These are phyloP conservation scores for Boechera retrofracta DNA, from an alignment of 345 rosid genomes.

Conservation along the genomic window DNA sequence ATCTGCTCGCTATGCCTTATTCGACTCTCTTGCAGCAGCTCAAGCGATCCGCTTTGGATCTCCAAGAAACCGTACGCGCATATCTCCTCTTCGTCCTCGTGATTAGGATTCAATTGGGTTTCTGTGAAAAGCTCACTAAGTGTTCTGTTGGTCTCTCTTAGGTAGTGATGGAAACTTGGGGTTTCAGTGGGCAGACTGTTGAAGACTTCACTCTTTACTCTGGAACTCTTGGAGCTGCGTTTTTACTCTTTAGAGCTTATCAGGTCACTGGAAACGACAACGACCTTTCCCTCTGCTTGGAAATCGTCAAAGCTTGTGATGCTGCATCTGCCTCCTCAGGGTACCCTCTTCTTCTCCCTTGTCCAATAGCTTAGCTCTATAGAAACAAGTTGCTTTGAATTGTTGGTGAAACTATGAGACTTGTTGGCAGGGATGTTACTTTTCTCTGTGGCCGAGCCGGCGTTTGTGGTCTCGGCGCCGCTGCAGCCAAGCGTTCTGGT, in stretches of 20 bases:
- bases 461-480: constrained; percentile 71
- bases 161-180: constrained; percentile 68
- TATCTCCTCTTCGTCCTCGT: neutral
- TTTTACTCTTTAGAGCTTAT: constrained; percentile 60
- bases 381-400: neutral
- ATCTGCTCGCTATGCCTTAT: constrained; percentile 73
- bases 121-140: neutral
- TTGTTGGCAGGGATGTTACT: constrained; percentile 51
- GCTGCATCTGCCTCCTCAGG: constrained; percentile 57
- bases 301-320: constrained; percentile 62
- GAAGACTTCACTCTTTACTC: constrained; percentile 59
- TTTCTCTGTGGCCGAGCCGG: constrained; percentile 72
- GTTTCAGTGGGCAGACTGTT: constrained; percentile 50
- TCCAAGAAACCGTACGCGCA: constrained; percentile 63
- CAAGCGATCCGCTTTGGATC: constrained; percentile 74
- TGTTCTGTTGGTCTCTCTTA: constrained; percentile 32
- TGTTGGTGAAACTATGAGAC: neutral
- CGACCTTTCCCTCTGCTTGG: constrained; percentile 57
- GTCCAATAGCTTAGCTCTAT: neutral
- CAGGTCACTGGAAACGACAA: constrained; percentile 49
- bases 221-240: constrained; percentile 64
- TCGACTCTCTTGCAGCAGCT: constrained; percentile 59
- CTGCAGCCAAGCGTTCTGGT: constrained; percentile 57
- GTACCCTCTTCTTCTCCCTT: constrained; percentile 28
- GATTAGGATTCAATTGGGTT: neutral